Evolutionary conservation across 2,329 filamentous ascomycete genomes (phyloP), one percentile per base, ranked within the genome.

Genomic region (Septoria petroselini): DNA sequence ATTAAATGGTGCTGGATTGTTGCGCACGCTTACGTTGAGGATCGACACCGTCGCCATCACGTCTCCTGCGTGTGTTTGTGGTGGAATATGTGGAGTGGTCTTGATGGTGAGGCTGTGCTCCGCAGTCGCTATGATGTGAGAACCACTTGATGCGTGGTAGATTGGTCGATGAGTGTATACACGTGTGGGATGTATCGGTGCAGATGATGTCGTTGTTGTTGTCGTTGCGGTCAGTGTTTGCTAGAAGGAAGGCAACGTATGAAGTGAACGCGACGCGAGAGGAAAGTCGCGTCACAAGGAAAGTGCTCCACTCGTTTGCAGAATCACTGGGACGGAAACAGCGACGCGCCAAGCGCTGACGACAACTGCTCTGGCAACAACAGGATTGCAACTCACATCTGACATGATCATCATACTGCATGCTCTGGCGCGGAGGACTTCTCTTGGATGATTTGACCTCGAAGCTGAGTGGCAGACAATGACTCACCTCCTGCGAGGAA

Each of bases 41-140:
- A 98, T 84, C 62, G 91, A 95, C 58, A 98, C 91, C 68, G 96
- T 88, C 68, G 93, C 96, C 93, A 96, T 96, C n/a, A n/a, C n/a
- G n/a, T n/a, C n/a, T n/a, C 60, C 68, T 80, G 74, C 23, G 12
- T 18, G n/a, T 33, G 34, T 39, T 25, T 18, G 4, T 19, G 34
- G 17, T 38, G 3, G 31, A 25, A n/a, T 27, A 21, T 40, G 34
- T 15, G 23, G 7, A 18, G 19, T 38, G 35, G 11, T 25, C 12
- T 41, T 7, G 45, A 25, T 8, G 19, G 17, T 35, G 48, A 17
- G 11, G 33, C 34, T 30, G 35, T 35, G 25, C 15, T 17, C 17
- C 6, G 27, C 17, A 18, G 35, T 37, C 33, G 33, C 18, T 37
- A 31, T 19, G 30, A 4, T 33, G 34, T 9, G 29, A 14, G n/a